Evolutionary conservation across 2,329 filamentous ascomycete species (phyloP).

Genomic region (Verticillium isaacii): DNA sequence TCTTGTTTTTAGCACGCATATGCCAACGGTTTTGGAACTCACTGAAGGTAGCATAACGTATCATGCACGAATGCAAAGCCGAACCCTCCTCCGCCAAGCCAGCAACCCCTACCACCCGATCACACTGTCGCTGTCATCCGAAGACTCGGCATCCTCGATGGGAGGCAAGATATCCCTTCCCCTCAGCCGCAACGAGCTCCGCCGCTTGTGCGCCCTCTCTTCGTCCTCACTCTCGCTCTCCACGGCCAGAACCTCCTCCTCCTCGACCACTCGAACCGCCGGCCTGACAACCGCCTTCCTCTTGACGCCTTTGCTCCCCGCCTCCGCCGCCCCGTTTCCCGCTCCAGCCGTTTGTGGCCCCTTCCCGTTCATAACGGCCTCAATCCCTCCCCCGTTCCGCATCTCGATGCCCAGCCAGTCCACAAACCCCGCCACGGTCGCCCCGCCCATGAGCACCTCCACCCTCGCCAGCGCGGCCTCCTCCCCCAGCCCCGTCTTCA

Average conservation of each 20-base stretch:
- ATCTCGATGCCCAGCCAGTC: background rate
- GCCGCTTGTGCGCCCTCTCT: background rate
- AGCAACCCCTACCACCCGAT: background rate
- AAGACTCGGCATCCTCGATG: background rate
- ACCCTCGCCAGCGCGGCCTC: constrained; percentile 4
- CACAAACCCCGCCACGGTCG: constrained; percentile 3
- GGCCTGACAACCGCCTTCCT: background rate
- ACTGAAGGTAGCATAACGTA: no score
- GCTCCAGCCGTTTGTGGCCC: background rate
- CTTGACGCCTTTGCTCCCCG: background rate
- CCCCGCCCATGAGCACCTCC: background rate
- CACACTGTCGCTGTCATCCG: background rate
- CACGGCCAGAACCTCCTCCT: background rate
- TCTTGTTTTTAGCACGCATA: no score
- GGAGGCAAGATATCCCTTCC: background rate
- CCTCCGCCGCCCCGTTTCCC: background rate
- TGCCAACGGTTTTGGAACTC: no score
- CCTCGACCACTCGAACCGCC: background rate
- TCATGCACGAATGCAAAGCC: no score
- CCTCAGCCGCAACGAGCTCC: background rate
- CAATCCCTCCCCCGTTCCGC: background rate
- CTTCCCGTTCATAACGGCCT: background rate
- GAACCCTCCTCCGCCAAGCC: background rate
- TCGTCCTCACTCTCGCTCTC: background rate
- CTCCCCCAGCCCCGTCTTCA: constrained; percentile 5